A percentile compares a stretch with the other conserved stretches of the same genome.
Conservation (phyloP, 257 asterid genomes). For the Gardenia jasminoides region DNA sequence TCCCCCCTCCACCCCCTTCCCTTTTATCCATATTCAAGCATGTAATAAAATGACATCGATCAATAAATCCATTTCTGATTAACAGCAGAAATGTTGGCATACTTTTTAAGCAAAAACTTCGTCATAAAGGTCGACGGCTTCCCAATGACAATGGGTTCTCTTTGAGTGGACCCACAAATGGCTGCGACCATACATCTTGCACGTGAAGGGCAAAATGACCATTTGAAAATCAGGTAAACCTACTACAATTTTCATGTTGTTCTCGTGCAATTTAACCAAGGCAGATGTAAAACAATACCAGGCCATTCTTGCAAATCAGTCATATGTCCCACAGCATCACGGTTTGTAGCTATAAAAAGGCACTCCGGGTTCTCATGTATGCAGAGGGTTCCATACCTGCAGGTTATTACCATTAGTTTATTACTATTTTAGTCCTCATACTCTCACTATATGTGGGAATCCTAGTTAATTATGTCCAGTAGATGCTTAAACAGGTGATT, state of each 20-base stretch:
- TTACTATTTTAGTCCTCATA: background rate
- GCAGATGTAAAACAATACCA: background rate
- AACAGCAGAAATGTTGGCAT: conserved; percentile 19
- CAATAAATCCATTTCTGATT: background rate
- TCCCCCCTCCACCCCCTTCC: too few species aligned
- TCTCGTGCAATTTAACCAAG: background rate
- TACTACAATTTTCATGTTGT: background rate
- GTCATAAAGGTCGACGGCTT: conserved; percentile 87
- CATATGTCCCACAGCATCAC: too few species aligned
- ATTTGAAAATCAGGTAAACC: background rate
- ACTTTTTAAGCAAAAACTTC: too few species aligned
- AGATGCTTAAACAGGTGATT: background rate
- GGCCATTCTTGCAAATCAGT: too few species aligned
- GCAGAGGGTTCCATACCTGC: conserved; percentile 93
- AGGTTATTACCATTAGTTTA: background rate
- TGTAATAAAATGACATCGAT: background rate
- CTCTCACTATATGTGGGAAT: background rate
- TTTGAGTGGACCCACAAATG: conserved; percentile 77
- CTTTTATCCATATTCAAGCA: background rate
- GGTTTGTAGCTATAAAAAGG: too few species aligned
- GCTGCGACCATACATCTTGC: conserved; percentile 99
- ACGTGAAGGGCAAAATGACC: conserved; percentile 44
- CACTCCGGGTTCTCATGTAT: too few species aligned
- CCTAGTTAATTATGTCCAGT: background rate
- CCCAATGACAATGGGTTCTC: conserved; percentile 83